A percentile compares a stretch with the other conserved stretches of the same genome.
These are phyloP conservation scores for Trichoderma arundinaceum DNA, from an alignment of 2,329 filamentous ascomycete species.

Conservation along the genomic window DNA sequence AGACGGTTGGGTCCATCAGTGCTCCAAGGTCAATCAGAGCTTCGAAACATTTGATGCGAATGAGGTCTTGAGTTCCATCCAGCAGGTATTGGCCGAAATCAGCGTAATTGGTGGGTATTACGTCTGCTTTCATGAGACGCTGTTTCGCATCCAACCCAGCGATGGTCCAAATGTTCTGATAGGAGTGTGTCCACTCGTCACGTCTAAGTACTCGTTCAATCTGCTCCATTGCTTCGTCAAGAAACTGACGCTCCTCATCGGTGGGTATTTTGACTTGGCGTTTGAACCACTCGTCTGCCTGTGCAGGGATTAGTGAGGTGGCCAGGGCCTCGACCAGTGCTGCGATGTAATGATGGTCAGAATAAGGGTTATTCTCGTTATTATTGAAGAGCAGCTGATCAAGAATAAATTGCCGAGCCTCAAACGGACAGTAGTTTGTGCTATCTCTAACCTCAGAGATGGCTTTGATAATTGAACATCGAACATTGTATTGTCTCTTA, in stretches of 20 bases:
- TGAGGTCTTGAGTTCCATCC: conserved; percentile 66
- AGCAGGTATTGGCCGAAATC: conserved; percentile 69
- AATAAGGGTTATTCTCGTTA: conserved; percentile 86
- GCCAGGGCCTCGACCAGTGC: conserved; percentile 71
- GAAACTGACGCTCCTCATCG: conserved; percentile 56
- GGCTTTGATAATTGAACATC: conserved; percentile 80
- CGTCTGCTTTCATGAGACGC: conserved; percentile 66
- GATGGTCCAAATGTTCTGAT: conserved; percentile 70
- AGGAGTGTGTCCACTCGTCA: conserved; percentile 72
- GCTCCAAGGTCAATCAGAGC: conserved; percentile 67
- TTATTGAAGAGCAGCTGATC: conserved; percentile 94
- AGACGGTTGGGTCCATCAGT: conserved; percentile 60
- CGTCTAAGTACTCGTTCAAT: conserved; percentile 70
- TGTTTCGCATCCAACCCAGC: conserved; percentile 67
- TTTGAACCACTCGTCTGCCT: conserved; percentile 53
- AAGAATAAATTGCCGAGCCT: conserved; percentile 82
- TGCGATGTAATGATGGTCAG: conserved; percentile 88
- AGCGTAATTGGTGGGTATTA: conserved; percentile 59
- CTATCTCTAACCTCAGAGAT: conserved; percentile 80
- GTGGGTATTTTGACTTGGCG: conserved; percentile 53
- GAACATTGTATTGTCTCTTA: conserved; percentile 81
- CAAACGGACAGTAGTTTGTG: conserved; percentile 74
- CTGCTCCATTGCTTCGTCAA: conserved; percentile 62
- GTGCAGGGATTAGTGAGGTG: conserved; percentile 60
- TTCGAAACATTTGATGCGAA: conserved; percentile 70